Base-by-base conservation (phyloP, 192 early-diverging fungal genomes). In the Coemansia sp. region DNA sequence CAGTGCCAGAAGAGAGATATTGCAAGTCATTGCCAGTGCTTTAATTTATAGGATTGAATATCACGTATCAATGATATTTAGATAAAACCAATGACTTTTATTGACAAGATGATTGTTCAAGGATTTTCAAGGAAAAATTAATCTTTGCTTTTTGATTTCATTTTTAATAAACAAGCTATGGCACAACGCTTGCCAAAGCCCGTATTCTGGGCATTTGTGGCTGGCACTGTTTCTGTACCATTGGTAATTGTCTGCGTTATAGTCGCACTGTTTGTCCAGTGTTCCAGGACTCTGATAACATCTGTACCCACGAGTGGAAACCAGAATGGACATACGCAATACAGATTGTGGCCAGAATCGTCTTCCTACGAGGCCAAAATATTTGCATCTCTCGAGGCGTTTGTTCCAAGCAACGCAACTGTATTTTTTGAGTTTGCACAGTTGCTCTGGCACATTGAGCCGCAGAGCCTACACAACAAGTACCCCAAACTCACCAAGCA, bases 391-490 rank as follows among this genome's bases (percentile, higher is more conserved):
- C 29, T 48, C 1, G 53, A 41, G 22, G 21, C 43, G n/a, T 14
- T 3, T 26, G 29, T 62, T 19, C 55, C 60, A 47, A 4, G 2
- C 53, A 62, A 62, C 27, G 39, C 23, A 6, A 55, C 53, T 2
- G 26, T 6, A 8, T 69, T 62, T 21, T 69, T 70, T 21, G 55
- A 70, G n/a, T 38, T 6, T 3, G 68, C 68, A 17, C 61, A 59
- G 68, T 23, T 69, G 60, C 52, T 69, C 21, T 69, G 68, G 61
- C 55, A 49, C 8, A 58, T 37, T 39, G 68, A 53, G 10, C 61
- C 53, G 25, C 68, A 69, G 47, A 52, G 26, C 35, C 12, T 63
- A 2, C 43, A 16, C 12, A 52, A 31, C 68, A 69, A 41, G 29
- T 29, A 57, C 35, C 68, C 68, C 19, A 39, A 57, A 21, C 43